Conservation (phyloP, 2,329 filamentous ascomycete species). For the Coniochaeta sp. region DNA sequence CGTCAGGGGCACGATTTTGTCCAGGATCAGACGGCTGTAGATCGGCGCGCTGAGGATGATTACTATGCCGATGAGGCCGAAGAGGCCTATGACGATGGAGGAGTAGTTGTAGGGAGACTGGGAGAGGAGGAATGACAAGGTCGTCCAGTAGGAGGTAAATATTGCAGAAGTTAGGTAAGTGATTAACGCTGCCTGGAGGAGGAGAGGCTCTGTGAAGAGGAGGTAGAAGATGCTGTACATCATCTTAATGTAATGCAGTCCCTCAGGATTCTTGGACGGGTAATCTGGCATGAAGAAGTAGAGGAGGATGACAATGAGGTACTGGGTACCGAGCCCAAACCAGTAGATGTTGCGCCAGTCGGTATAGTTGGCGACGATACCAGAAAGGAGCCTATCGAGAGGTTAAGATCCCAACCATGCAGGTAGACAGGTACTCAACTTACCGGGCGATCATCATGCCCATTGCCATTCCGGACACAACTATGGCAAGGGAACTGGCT, state of each 20-base stretch:
- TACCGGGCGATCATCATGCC: constrained; percentile 66
- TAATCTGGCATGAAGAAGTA: constrained; percentile 77
- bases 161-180: constrained; percentile 49
- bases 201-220: constrained; percentile 55
- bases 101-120: constrained; percentile 61
- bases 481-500: constrained; percentile 63
- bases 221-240: constrained; percentile 58
- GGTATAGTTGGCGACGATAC: constrained; percentile 65
- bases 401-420: neutral
- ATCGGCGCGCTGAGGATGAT: constrained; percentile 61
- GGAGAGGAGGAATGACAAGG: constrained; percentile 70
- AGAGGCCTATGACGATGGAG: constrained; percentile 65
- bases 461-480: constrained; percentile 67
- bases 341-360: constrained; percentile 75
- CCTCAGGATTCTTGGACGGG: constrained; percentile 60
- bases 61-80: constrained; percentile 68
- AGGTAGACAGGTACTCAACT: neutral
- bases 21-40: constrained; percentile 63
- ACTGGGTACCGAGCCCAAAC: constrained; percentile 66
- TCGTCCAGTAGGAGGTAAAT: constrained; percentile 52
- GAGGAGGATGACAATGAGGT: constrained; percentile 54
- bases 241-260: constrained; percentile 57
- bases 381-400: constrained; percentile 52
- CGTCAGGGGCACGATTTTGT: constrained; percentile 61
- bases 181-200: constrained; percentile 63